Evolutionary conservation across 768 basidiomycete species (phyloP).

Genomic region (Basidioascus undulatus): DNA sequence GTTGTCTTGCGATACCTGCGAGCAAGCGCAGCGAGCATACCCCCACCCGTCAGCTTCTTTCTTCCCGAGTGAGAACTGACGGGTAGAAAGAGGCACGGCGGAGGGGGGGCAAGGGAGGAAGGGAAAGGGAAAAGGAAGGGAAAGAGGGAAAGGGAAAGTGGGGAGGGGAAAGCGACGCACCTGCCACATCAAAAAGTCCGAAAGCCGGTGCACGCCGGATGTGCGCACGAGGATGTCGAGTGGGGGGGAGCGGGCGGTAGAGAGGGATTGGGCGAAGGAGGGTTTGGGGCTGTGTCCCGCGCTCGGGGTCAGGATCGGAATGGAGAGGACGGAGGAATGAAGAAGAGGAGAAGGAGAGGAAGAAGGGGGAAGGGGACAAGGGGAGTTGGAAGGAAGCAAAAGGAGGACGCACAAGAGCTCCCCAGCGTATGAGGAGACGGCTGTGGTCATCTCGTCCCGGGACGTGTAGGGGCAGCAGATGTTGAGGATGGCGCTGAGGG

Average conservation of each 20-base stretch:
- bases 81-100: too few species aligned
- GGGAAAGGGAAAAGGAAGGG: neutral
- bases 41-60: too few species aligned
- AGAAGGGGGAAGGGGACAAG: neutral
- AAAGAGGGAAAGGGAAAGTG: neutral
- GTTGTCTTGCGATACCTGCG: too few species aligned
- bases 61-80: too few species aligned
- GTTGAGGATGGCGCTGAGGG: conserved; percentile 55
- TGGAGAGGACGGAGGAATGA: neutral
- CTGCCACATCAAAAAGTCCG: conserved; percentile 92
- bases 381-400: neutral
- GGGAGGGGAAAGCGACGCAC: conserved; percentile 22
- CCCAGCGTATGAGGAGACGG: conserved; percentile 29
- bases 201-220: conserved; percentile 66
- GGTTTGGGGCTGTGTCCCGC: too few species aligned
- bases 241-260: conserved; percentile 32
- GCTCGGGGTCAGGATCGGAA: too few species aligned
- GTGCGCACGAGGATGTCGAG: conserved; percentile 76
- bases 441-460: conserved; percentile 68
- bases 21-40: too few species aligned
- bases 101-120: neutral
- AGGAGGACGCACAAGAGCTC: too few species aligned
- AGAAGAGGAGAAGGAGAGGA: neutral
- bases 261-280: conserved; percentile 39
- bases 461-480: conserved; percentile 82